Evolutionary conservation across 1,284 basidiomycete genomes (phyloP), one percentile per base, ranked within the genome.

Genomic region (Ceratobasidium sp.): DNA sequence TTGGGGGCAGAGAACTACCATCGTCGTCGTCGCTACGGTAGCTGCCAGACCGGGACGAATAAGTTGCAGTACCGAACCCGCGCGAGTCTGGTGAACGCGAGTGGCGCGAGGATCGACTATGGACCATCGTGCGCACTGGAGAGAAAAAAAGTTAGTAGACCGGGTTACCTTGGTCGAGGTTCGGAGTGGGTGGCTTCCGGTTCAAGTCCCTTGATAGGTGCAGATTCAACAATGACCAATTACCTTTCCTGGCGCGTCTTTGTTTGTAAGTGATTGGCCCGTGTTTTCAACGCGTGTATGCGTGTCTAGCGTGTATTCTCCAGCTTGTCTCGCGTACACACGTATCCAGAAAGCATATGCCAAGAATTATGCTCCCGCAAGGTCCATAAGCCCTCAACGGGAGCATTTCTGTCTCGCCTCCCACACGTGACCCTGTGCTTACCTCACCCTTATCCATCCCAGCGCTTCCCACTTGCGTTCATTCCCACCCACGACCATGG

Each of bases 401-500:
- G 56, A 44, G 18, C 44, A 28, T 63, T 73, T 63, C 42, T 13
- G 23, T 9, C 42, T 53, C 6, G 56, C 15, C 20, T 44, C 28
- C 18, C 33, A 53, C 71, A 73, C 71, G 71, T 73, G 71, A 73
- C 58, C 40, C 6, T 28, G 33, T 5, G 60, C 56, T 72, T 60
- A 72, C 53, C 56, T 72, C 44, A 73, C 40, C 26, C 71, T 73
- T 42, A 76, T 39, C 39, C 46, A 64, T 76, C 58, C 15, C 73
- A 51, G 73, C 73, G 73, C 55, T 66, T 63, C 73, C 46, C 33
- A 7, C 20, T 18, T 3, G 33, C 26, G 64, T 40, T 42, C 61
- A 40, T 71, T 71, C 69, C 53, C 55, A 56, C 60, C 69, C 73
- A 76, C 73, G 26, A 67, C 73, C 15, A 76, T 76, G 73, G 73